These are phyloP conservation scores for Amphirosellinia nigrospora DNA, from an alignment of 495 filamentous ascomycete genomes.

Conservation along the genomic window DNA sequence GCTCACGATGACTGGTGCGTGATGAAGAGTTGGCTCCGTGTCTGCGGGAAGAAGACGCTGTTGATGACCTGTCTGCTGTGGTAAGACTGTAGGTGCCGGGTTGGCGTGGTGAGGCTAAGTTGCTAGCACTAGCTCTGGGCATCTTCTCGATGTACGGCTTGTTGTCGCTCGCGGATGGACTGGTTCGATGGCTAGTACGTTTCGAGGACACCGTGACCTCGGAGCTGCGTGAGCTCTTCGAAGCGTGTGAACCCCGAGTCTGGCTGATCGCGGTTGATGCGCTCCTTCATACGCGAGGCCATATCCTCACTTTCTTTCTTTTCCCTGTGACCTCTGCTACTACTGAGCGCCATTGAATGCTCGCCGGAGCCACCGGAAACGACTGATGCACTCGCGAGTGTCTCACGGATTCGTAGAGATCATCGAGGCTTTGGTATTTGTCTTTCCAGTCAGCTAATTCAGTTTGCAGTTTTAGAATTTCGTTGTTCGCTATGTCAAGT, in stretches of 20 bases:
- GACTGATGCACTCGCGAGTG: slow-evolving; percentile 30
- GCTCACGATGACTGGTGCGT: slow-evolving; percentile 14
- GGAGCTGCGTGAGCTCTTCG: slow-evolving; percentile 22
- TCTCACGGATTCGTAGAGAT: slow-evolving; percentile 21
- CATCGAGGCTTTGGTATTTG: slow-evolving; percentile 28
- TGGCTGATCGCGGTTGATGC: slow-evolving; percentile 26
- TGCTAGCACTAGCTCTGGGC: slow-evolving; percentile 25
- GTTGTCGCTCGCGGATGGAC: slow-evolving; percentile 28
- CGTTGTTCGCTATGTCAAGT: slow-evolving; percentile 18
- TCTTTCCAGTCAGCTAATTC: slow-evolving; percentile 19
- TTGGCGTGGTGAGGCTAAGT: slow-evolving; percentile 26
- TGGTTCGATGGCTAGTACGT: slow-evolving; percentile 29
- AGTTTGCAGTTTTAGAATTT: slow-evolving; percentile 27
- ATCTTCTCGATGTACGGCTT: slow-evolving; percentile 40
- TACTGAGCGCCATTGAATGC: slow-evolving; percentile 25
- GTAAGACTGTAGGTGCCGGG: slow-evolving; percentile 16
- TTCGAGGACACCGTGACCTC: slow-evolving; percentile 30
- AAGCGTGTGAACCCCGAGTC: slow-evolving; percentile 25
- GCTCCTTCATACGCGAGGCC: slow-evolving; percentile 27
- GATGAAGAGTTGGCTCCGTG: not conserved
- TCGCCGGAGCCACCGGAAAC: slow-evolving; percentile 32
- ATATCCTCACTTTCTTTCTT: slow-evolving; percentile 21
- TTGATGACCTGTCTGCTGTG: not conserved
- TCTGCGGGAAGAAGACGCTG: slow-evolving; percentile 14
- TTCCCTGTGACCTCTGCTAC: slow-evolving; percentile 28